phyloP scores from a whole-genome alignment of 176 grass and related monocot species.

The Avena atlantica region DNA sequence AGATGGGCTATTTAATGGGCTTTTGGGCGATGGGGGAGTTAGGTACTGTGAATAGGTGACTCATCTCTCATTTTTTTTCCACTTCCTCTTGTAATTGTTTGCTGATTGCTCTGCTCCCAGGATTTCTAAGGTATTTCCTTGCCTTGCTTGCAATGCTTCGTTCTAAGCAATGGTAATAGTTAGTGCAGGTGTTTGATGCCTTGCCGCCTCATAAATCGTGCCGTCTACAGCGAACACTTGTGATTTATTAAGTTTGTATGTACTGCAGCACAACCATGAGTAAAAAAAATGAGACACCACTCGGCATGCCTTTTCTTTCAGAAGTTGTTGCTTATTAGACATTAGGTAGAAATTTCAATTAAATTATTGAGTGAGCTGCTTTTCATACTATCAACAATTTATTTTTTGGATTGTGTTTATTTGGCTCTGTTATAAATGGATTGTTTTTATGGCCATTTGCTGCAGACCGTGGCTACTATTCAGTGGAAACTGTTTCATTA shows the following conservation, averaged over 20 bases:
- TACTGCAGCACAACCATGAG: neutral
- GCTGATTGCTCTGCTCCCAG: constrained; percentile 11
- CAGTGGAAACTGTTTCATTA: constrained; percentile 69
- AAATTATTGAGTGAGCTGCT: constrained; percentile 8
- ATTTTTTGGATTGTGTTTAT: neutral
- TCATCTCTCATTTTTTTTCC: neutral
- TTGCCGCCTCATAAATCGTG: neutral
- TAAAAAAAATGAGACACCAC: neutral
- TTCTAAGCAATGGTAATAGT: neutral
- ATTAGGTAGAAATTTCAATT: neutral
- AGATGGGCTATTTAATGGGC: neutral
- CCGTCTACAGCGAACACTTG: neutral
- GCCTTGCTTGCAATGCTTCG: neutral
- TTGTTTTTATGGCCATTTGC: constrained; percentile 39
- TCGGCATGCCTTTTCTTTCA: neutral
- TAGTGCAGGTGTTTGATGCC: neutral
- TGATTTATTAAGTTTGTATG: constrained; percentile 8
- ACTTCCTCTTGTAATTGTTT: neutral
- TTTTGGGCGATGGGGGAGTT: neutral
- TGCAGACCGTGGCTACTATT: constrained; percentile 86
- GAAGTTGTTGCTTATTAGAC: neutral
- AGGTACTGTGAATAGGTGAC: neutral
- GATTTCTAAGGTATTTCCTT: neutral
- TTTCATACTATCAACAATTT: constrained; percentile 25
- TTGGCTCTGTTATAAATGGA: constrained; percentile 24